Conservation (phyloP, 176 grass and related monocot species). For the Secale cereale region DNA sequence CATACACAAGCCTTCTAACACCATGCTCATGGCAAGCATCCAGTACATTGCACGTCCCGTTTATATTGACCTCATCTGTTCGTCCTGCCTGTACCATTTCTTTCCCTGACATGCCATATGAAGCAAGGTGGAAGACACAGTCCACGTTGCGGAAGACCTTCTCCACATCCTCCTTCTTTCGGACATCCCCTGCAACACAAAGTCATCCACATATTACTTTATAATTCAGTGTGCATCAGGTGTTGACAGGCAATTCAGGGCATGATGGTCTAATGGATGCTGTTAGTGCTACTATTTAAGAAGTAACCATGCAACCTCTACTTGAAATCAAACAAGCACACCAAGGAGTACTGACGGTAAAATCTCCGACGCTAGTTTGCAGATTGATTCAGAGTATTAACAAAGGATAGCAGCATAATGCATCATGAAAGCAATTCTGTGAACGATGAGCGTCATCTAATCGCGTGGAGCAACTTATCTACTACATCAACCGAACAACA, state of each 20-base stretch:
- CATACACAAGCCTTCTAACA: constrained; percentile 77
- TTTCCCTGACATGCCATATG: constrained; percentile 95
- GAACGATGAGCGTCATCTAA: not conserved
- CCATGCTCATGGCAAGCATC: constrained; percentile 68
- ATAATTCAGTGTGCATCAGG: not conserved
- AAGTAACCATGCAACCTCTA: not conserved
- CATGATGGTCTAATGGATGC: not conserved
- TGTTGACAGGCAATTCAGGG: not conserved
- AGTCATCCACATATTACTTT: too few relatives aligned
- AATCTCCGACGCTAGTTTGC: not conserved
- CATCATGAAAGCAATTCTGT: not conserved
- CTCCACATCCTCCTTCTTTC: constrained; percentile 51
- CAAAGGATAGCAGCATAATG: not conserved
- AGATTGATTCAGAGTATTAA: not conserved
- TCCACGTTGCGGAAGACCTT: constrained; percentile 49
- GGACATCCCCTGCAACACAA: constrained; percentile 59
- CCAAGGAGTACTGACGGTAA: not conserved
- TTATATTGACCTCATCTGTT: constrained; percentile 71
- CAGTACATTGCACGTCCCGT: constrained; percentile 77
- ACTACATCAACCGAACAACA: not conserved
- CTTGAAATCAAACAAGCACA: not conserved
- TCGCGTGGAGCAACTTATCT: not conserved
- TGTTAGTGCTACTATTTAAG: not conserved
- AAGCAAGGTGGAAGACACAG: constrained; percentile 89
- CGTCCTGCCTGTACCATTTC: constrained; percentile 74